Base-by-base conservation (phyloP, 1,284 basidiomycete genomes). In the Trichosporon sp. region DNA sequence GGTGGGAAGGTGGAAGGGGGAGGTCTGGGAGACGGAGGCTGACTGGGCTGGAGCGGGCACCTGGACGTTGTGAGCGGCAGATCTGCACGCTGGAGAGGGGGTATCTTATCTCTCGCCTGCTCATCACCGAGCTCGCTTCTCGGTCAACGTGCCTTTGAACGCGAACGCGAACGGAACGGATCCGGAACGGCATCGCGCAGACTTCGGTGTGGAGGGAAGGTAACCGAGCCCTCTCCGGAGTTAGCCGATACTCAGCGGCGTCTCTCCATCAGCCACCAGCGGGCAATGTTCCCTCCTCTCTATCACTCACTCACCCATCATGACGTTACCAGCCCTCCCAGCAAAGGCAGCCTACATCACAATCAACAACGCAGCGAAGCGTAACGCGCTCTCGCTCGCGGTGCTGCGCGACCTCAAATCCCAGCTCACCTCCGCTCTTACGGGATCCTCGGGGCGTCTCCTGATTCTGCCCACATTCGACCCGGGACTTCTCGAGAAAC, bases 301-400 rank as follows among this genome's bases (percentile, higher is more conserved):
- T 11, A 19, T 66, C 14, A 2, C 11, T 12, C 37, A 26, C n/a
- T 2, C 46, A 38, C 63, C 37, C 68, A 54, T 16, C 63, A 65
- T 70, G 65, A 31, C 65, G 19, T 61, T 74, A 10, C 71, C 73
- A 3, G 26, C 48, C 14, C 71, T 72, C n/a, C 73, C 73, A 1
- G 65, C 68, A 19, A 67, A 68, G 21, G 73, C 73, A 10, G 73
- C 69, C 7, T 74, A 74, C 68, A 26, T 74, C 12, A 64, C 66
- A n/a, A 67, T 74, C 69, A 74, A 72, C 73, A 74, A 74, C 63
- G 54, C 73, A 12, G 68, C 68, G 14, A 74, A 72, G 68, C 71
- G 73, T n/a, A 74, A 74, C 40, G 71, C 73, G 16, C 71, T 74
- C n/a, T 65, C 69, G 4, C 73, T 74, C 16, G 66, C 71, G 0